These are phyloP conservation scores for Spiraea crenata DNA, from an alignment of 331 rosid species.

Conservation along the genomic window DNA sequence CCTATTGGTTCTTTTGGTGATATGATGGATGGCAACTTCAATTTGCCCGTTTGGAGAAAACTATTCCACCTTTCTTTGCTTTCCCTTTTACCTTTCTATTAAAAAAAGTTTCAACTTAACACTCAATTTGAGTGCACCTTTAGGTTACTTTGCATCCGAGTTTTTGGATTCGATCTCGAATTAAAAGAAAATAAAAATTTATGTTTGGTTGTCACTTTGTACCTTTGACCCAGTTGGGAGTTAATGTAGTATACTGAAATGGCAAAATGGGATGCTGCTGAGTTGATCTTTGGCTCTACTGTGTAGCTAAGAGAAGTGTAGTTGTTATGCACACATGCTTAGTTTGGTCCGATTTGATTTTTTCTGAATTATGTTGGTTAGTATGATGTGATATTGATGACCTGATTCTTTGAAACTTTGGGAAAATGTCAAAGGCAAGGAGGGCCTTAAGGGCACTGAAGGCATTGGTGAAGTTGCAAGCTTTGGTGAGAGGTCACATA, in stretches of 20 bases:
- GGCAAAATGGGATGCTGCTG: not conserved
- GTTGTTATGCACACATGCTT: not conserved
- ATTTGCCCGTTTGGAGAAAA: not conserved
- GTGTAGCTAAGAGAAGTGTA: not conserved
- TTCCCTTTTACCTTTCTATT: too few species aligned
- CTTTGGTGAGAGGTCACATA: slow-evolving; percentile 89
- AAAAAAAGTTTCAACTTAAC: too few species aligned
- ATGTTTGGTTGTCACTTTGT: too few species aligned
- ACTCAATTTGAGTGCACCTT: too few species aligned
- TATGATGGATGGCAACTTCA: too few species aligned
- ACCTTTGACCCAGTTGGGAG: not conserved
- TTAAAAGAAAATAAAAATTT: too few species aligned
- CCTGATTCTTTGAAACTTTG: slow-evolving; percentile 18
- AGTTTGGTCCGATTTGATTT: not conserved
- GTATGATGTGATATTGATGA: not conserved
- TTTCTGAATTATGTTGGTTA: slow-evolving; percentile 3
- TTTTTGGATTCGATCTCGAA: too few species aligned
- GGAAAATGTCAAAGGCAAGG: slow-evolving; percentile 56
- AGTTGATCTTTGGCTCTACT: not conserved
- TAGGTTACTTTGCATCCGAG: too few species aligned
- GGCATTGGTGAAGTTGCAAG: slow-evolving; percentile 89
- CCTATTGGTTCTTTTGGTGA: not conserved
- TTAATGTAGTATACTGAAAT: not conserved
- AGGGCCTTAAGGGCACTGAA: slow-evolving; percentile 92
- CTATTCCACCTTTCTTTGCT: not conserved